A percentile compares a stretch with the other conserved stretches of the same genome.
These are phyloP conservation scores for Ruellia speciosa DNA, from an alignment of 305 asterid species.

Conservation along the genomic window DNA sequence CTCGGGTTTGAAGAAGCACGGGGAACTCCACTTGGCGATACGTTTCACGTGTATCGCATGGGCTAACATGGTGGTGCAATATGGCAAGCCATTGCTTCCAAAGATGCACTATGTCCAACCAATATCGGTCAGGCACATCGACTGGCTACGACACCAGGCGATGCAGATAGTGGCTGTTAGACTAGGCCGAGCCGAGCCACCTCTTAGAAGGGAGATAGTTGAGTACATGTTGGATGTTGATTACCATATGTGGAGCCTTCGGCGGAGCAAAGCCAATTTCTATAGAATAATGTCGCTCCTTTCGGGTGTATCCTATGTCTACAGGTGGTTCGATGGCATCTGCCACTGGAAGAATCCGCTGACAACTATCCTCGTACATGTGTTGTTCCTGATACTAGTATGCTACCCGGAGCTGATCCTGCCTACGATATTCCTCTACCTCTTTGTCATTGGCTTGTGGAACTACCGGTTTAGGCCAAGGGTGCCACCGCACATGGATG, in stretches of 20 bases:
- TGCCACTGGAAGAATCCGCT: conserved; percentile 79
- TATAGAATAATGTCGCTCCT: conserved; percentile 68
- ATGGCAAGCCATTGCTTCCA: conserved; percentile 74
- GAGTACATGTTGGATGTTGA: conserved; percentile 94
- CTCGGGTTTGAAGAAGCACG: conserved; percentile 71
- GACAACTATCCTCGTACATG: conserved; percentile 72
- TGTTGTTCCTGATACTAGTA: conserved; percentile 70
- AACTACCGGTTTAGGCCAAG: conserved; percentile 69
- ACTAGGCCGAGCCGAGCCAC: conserved; percentile 77
- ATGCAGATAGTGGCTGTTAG: conserved; percentile 63
- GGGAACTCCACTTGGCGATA: conserved; percentile 80
- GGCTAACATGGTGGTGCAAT: conserved; percentile 76
- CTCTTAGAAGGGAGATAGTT: conserved; percentile 68
- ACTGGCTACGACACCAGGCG: conserved; percentile 90
- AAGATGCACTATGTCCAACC: conserved; percentile 87
- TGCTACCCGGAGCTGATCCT: conserved; percentile 78
- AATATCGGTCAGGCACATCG: conserved; percentile 72
- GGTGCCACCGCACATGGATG: conserved; percentile 85
- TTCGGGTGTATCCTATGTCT: conserved; percentile 49
- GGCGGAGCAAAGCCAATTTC: conserved; percentile 94
- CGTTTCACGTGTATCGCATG: conserved; percentile 90
- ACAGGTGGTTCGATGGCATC: conserved; percentile 60
- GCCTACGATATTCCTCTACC: conserved; percentile 85
- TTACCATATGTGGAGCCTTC: conserved; percentile 70
- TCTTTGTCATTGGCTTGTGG: conserved; percentile 80